Evolutionary conservation across 106 monocot species (phyloP), one percentile per base, ranked within the genome.

Genomic region (Dendrobium officinale): DNA sequence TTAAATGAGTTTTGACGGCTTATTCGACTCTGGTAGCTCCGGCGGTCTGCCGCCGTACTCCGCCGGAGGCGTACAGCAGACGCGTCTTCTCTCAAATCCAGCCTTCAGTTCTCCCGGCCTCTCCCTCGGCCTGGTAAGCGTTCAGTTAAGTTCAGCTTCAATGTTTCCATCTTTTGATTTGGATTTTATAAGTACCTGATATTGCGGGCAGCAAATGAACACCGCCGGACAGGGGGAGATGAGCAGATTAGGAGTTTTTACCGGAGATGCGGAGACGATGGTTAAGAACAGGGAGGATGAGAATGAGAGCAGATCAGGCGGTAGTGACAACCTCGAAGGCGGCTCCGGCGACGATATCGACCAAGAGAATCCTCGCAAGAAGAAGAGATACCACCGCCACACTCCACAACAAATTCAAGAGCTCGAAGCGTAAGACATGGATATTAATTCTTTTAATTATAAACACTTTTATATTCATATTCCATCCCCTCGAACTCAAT

Each of bases 71-170:
- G 17, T 82, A 9, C 86, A 77, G 67, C 83, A 77, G 67, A 51
- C 44, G 29, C 79, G 82, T 15, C 73, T 85, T 40, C 49, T 81
- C 29, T 58, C 79, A 26, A 85, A 86, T 19, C 73, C 84, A 81
- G 59, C 70, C 47, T 83, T 82, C 64, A 85, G 78, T 31, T 81
- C 90, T 11, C 81, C 93, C 4, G 86, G 83, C 70, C 93, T 93
- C 78, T 93, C 95, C 20, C 90, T 95, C 41, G 95, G 86, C 47
- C 86, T 95, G 83, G 95, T 95, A 87, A 86, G 84, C 8, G 41
- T 42, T 17, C 42, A 20, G 20, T 51, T 31, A n/a, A 42, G 16
- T 16, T 15, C 43, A 8, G 74, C 19, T 74, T 72, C 37, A 67
- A 67, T 26, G 16, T 27, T 8, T 20, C 43, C 6, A 22, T 20